Base-by-base conservation (phyloP, 306 rosid species). In the Vigna unguiculata region DNA sequence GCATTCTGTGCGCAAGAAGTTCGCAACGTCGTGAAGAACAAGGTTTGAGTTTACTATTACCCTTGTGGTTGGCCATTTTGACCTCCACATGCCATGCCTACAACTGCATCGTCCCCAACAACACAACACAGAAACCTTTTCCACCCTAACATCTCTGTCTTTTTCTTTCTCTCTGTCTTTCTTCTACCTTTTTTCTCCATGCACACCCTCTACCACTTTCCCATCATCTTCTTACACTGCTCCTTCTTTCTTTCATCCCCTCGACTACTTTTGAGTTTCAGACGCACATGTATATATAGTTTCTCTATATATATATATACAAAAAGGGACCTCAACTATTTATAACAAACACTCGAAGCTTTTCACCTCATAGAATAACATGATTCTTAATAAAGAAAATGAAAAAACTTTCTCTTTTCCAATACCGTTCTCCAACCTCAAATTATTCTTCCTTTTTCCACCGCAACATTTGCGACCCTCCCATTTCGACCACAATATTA, bases 301-400 rank as follows among this genome's bases (percentile, higher is more conserved):
- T 34, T 6, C 40, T 34, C 1, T 34, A 1, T 34, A 6, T 34
- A 34, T 6, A 28, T 28, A 28, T 28, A 28, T 24, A 24, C 2
- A 2, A 32, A 32, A 32, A 5, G 36, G 11, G 2, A 38, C 51
- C 5, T 12, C 6, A 4, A 5, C 51, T 46, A 54, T 54, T 51
- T 54, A 20, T 54, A 72, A 72, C 52, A 52, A 72, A 55, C 52
- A 51, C 21, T 19, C 4, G 2, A 40, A 2, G 13, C 46, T 40
- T 34, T 10, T 10, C 36, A 30, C 20, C n/a, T 12, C n/a, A 28
- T 9, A 22, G 7, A 41, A 52, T 51, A 72, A 11, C 15, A 43
- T 75, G 84, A 43, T 62, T 17, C 71, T 19, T 8, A 69, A 32
- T 70, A 60, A 66, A 17, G 47, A 71, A 3, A 52, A 36, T 9